Evolutionary conservation across 202 grass and related monocot genomes (phyloP), one percentile per base, ranked within the genome.

Genomic region (Carex arenaria): DNA sequence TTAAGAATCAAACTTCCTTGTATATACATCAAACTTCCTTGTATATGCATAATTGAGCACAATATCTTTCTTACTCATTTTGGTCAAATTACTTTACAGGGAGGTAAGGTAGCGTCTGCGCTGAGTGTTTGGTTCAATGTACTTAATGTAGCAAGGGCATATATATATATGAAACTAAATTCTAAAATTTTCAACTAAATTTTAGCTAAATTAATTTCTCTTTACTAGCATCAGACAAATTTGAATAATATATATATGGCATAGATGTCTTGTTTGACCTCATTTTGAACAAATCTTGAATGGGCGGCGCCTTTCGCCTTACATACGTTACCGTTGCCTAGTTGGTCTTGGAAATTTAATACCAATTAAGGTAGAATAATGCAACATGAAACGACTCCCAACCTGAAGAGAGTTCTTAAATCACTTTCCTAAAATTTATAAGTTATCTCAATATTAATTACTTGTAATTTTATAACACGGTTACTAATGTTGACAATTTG

Each of bases 351-450:
- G 28, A 54, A 57, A 77, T 32, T 77, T 11, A 77, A 53, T 28
- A 77, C 52, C 52, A 77, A 55, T 57, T 34, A 36, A 59, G 28
- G 28, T 77, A 77, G 26, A 34, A 57, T 59, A 34, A 77, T 17
- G 57, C 52, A 32, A 77, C 73, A 77, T 59, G 52, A 77, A 56
- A 77, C 18, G 28, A 77, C 28, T 77, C 15, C 52, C 26, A 57
- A 72, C 73, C 73, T 11, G 52, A 77, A 76, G 72, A 76, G 11
- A 76, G 72, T 56, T 77, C 28, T 76, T 56, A 77, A 77, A 57
- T 59, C 73, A 59, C 7, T 75, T 75, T 57, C 28, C 6, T 76
- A 4, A 11, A 76, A 17, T 7, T 76, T 34, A 76, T 19, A 57
- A 77, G 73, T 77, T 57, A 77, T 59, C 72, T 75, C 20, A 4